Conservation (phyloP, 2,329 filamentous ascomycete genomes). For the Talaromyces sp. region DNA sequence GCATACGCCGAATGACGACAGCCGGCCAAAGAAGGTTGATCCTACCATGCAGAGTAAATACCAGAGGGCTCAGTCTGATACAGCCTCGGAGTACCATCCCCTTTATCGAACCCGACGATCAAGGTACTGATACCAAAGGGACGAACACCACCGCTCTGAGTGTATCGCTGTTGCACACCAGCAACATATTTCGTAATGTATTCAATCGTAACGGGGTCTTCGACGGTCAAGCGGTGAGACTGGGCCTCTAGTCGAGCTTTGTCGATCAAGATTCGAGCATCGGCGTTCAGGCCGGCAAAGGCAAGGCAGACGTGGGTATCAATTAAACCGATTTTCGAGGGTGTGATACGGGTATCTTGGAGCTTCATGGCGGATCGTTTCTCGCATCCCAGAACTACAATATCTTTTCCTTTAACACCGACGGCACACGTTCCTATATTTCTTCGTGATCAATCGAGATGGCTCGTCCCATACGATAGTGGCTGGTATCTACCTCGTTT, state of each 20-base stretch:
- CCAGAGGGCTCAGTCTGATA: conserved; percentile 99
- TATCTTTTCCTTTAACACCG: conserved; percentile 89
- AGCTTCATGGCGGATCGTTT: conserved; percentile 99
- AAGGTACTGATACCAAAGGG: conserved; percentile 99
- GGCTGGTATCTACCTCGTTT: conserved; percentile 70
- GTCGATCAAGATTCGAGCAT: conserved; percentile 96
- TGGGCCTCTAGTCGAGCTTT: conserved; percentile 97
- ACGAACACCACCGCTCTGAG: conserved; percentile 94
- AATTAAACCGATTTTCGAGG: conserved; percentile 95
- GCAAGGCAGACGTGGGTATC: conserved; percentile 96
- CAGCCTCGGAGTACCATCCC: conserved; percentile 79
- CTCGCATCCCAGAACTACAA: conserved; percentile 96
- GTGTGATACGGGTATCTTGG: conserved; percentile 97
- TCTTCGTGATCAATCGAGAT: neutral
- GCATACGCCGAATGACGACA: neutral
- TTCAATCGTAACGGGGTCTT: conserved; percentile 95
- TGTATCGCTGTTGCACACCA: conserved; percentile 97
- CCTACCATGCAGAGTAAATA: conserved; percentile 97
- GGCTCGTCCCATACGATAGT: neutral
- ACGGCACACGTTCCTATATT: conserved; percentile 89
- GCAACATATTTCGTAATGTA: conserved; percentile 99
- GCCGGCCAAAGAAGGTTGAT: conserved; percentile 14
- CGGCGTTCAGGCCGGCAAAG: conserved; percentile 95
- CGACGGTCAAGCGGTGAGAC: conserved; percentile 92
- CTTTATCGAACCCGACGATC: conserved; percentile 97